Percentiles rank a stretch among this genome's conserved stretches.
Conservation (phyloP, 148 eudicot species). For the Chenopodium suecicum region DNA sequence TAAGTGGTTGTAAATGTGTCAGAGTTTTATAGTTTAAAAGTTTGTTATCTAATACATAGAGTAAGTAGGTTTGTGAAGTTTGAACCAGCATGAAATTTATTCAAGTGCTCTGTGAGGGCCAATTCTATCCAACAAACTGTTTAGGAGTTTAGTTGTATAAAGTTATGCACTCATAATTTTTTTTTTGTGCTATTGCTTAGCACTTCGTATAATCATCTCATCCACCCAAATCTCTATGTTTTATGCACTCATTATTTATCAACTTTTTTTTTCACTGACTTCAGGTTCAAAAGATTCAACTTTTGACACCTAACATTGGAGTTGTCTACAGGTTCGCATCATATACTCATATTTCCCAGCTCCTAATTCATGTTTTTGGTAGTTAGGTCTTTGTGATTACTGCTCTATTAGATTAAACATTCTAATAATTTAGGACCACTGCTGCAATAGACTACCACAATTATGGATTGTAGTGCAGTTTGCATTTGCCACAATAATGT, state of each 20-base stretch:
- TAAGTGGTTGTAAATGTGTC: slow-evolving; percentile 38
- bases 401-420: neutral
- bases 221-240: neutral
- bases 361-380: neutral
- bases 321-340: slow-evolving; percentile 83
- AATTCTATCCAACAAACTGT: neutral
- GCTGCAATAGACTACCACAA: neutral
- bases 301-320: slow-evolving; percentile 94
- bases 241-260: neutral
- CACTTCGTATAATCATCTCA: neutral
- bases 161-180: neutral
- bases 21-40: neutral
- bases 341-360: neutral
- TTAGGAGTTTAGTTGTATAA: neutral
- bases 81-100: neutral
- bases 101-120: neutral
- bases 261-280: slow-evolving; percentile 15
- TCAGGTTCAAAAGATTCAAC: slow-evolving; percentile 95
- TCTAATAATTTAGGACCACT: neutral
- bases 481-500: neutral
- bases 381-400: neutral
- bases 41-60: neutral
- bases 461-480: neutral
- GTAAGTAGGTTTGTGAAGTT: neutral
- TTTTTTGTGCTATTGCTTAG: neutral